Base-by-base conservation (phyloP, 306 rosid genomes). In the Neltuma alba region DNA sequence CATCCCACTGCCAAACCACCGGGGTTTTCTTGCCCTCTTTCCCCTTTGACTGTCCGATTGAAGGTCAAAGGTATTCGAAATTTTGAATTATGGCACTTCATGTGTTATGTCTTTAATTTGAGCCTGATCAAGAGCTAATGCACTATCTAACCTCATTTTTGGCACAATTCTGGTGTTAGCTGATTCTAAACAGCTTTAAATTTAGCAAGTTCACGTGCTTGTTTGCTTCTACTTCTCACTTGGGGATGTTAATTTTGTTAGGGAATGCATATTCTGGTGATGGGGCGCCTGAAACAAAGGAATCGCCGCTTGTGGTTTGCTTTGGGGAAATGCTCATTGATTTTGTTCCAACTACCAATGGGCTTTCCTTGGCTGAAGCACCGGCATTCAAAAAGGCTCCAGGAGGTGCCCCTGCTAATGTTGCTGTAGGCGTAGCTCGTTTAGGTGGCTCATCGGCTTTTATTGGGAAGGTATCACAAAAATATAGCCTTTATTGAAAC, bases 381-480 rank as follows among this genome's bases (percentile, higher is more conserved):
- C 92, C 98, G 78, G 99, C 96, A 3, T 95, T 92, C 82, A 87
- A 95, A 79, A 95, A 95, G 83, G 99, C 99, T 81, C 88, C 99
- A 12, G 99, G 98, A 28, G 98, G 98, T 70, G 98, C 97, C 74
- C 99, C 97, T 81, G 99, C 99, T 27, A 94, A 94, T 84, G 99
- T 94, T 83, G 97, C 99, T 21, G 99, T 94, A 60, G 99, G 96
- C 75, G 86, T 94, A 85, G 83, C 99, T 50, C 89, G 99, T 50
- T 91, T 94, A 47, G 99, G 99, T 69, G 97, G 99, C 72, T 92
- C 95, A 57, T 84, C 99, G 1, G 99, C 99, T 80, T 92, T 94
- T 79, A 91, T 92, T 44, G 99, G 99, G 65, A 94, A 94, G 97
- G 99, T 94, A 86, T 68, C 82, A 23, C 52, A 54, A 16, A 31